A percentile compares a stretch with the other conserved stretches of the same genome.
These are phyloP conservation scores for Venturia nashicola DNA, from an alignment of 2,329 filamentous ascomycete species.

Conservation along the genomic window DNA sequence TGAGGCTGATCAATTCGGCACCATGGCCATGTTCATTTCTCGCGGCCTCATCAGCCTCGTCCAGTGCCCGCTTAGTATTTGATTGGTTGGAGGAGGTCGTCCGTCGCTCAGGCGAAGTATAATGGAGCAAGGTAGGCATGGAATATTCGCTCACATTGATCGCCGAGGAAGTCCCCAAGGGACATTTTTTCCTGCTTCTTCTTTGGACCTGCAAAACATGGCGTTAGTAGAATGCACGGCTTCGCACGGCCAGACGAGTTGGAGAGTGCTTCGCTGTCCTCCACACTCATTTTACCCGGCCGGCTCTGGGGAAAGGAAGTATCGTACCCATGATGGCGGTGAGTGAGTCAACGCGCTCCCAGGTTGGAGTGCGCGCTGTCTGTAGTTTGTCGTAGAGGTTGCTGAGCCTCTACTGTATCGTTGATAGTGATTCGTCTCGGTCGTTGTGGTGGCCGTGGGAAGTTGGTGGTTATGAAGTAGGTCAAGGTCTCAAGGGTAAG, in stretches of 20 bases:
- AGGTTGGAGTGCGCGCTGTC: slow-evolving; percentile 3
- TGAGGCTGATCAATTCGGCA: background rate
- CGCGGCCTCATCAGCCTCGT: background rate
- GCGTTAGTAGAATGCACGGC: background rate
- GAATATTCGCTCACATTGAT: slow-evolving; percentile 58
- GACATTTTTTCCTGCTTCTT: slow-evolving; percentile 94
- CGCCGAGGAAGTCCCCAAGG: slow-evolving; percentile 88
- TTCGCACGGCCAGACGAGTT: background rate
- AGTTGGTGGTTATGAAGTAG: slow-evolving; percentile 20
- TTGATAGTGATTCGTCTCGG: slow-evolving; percentile 1
- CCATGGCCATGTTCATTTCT: slow-evolving; percentile 12
- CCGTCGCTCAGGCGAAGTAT: background rate
- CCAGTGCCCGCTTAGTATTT: background rate
- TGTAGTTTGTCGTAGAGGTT: background rate
- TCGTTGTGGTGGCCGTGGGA: background rate
- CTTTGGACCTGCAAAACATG: slow-evolving; percentile 57
- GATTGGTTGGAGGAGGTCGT: background rate
- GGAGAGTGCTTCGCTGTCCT: background rate
- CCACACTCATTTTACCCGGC: background rate
- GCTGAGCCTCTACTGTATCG: slow-evolving; percentile 12
- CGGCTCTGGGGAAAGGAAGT: background rate
- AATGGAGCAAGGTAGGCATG: background rate
- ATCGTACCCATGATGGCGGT: slow-evolving; percentile 49
- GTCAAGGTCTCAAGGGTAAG: too few species aligned
- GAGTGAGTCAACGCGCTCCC: background rate